Evolutionary conservation across 768 basidiomycete species (phyloP), one percentile per base, ranked within the genome.

Genomic region (Amanita fuliginea): DNA sequence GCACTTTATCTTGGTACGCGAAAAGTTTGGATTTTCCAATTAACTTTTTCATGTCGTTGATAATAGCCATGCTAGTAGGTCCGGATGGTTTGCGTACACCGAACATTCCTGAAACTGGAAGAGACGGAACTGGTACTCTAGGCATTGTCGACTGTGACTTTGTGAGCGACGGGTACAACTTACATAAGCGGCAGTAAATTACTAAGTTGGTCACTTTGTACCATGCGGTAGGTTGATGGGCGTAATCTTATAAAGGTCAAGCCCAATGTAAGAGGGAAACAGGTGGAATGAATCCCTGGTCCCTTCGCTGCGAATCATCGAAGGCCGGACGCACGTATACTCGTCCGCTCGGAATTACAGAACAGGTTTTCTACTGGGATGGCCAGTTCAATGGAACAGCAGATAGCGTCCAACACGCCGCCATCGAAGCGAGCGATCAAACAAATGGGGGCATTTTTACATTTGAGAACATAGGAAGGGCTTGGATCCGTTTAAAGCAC

Each of bases 1-100:
- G 75, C 28, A 63, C 74, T 51, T 78, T 79, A 28, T 77, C 70
- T 49, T 77, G 75, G 30, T 75, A 72, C 40, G 84, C 80, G 61
- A 99, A 98, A 6, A 98, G 67, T 28, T 74, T 74, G 1, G 95
- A 97, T 33, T 76, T 76, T 28, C 72, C 66, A 43, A 94, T 63
- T n/a, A 98, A 73, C 36, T 76, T 73, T 59, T 96, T 94, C 51
- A 98, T 70, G 55, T 82, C 76, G 61, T 94, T 86, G 47, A 98
- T 77, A 26, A 95, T 64, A 22, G 82, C 72, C 95, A 98, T 98
- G 42, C 91, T 94, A 2, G 89, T 85, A 21, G 86, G 85, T 1
- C 95, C 95, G 0, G 91, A 86, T 1, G 96, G 96, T 64, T 99
- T 99, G 45, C 77, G 72, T 35, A 99, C 67, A 1, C 82, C 95